These are phyloP conservation scores for Euphorbia peplus DNA, from an alignment of 345 rosid genomes.

Conservation along the genomic window DNA sequence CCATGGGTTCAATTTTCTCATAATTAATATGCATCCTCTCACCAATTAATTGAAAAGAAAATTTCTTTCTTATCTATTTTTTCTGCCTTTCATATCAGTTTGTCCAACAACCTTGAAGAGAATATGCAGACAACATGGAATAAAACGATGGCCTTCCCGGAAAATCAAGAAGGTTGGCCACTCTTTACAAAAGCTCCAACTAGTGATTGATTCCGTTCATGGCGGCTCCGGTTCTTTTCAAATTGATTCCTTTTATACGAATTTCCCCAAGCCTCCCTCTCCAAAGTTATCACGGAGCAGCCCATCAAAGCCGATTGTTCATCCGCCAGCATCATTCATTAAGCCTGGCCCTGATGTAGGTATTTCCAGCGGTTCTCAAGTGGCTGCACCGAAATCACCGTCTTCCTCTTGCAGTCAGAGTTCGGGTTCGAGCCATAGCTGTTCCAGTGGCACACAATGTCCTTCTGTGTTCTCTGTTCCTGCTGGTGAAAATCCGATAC, in stretches of 20 bases:
- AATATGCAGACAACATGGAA: slow-evolving; percentile 89
- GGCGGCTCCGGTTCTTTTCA: slow-evolving; percentile 68
- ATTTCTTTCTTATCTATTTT: not conserved
- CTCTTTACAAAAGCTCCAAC: slow-evolving; percentile 78
- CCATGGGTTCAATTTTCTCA: too few species aligned
- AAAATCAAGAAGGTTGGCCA: slow-evolving; percentile 92
- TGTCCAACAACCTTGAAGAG: slow-evolving; percentile 98
- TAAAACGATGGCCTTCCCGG: slow-evolving; percentile 93
- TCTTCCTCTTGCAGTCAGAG: slow-evolving; percentile 69
- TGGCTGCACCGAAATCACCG: slow-evolving; percentile 47
- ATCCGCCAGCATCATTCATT: slow-evolving; percentile 23
- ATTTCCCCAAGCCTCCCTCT: slow-evolving; percentile 65
- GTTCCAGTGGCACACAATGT: slow-evolving; percentile 55
- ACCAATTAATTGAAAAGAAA: too few species aligned
- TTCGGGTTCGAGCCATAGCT: slow-evolving; percentile 71
- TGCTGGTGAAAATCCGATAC: slow-evolving; percentile 25
- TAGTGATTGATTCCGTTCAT: slow-evolving; percentile 71
- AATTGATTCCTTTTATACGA: slow-evolving; percentile 58
- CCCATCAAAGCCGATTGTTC: slow-evolving; percentile 24
- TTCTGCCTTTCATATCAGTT: slow-evolving; percentile 50
- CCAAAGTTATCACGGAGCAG: slow-evolving; percentile 37
- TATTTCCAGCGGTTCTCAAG: slow-evolving; percentile 18
- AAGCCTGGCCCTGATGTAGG: slow-evolving; percentile 37
- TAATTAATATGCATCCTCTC: too few species aligned
- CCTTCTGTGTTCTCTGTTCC: slow-evolving; percentile 20